Evolutionary conservation across 495 filamentous ascomycete species (phyloP).

Genomic region (Neurospora tetrasperma): DNA sequence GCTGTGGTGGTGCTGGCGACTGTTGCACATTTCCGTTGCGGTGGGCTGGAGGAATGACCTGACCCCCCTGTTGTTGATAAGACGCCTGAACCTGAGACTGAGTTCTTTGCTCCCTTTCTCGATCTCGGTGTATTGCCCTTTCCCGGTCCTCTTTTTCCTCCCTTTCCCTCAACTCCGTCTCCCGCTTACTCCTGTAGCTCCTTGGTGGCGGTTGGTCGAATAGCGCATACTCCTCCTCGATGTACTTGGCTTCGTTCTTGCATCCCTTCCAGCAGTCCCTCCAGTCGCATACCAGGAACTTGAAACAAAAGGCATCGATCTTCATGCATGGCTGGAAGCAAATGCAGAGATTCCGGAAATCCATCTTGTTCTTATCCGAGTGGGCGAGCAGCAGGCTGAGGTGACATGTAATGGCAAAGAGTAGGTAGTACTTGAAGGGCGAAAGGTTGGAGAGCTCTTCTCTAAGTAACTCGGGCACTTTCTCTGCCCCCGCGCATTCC

Average conservation of each 20-base stretch:
- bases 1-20: conserved; percentile 4
- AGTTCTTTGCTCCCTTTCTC: not conserved
- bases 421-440: conserved; percentile 89
- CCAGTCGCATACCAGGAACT: conserved; percentile 86
- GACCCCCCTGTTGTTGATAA: conserved; percentile 9
- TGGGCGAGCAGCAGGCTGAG: conserved; percentile 78
- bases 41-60: not conserved
- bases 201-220: conserved; percentile 43
- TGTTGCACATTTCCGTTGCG: conserved; percentile 15
- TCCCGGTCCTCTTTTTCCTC: conserved; percentile 1
- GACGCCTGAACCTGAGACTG: conserved; percentile 5
- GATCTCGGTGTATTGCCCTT: conserved; percentile 5
- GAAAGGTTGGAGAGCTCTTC: conserved; percentile 85
- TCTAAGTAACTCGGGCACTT: conserved; percentile 68
- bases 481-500: conserved; percentile 63
- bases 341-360: conserved; percentile 82
- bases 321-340: conserved; percentile 93
- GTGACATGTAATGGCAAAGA: conserved; percentile 92
- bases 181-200: conserved; percentile 10
- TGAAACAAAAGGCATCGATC: conserved; percentile 83
- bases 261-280: conserved; percentile 91
- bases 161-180: conserved; percentile 1
- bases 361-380: conserved; percentile 87
- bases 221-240: conserved; percentile 59
- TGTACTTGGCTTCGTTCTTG: conserved; percentile 74